Conservation (phyloP, 2,329 filamentous ascomycete species). For the Atkinsonella texensis region DNA sequence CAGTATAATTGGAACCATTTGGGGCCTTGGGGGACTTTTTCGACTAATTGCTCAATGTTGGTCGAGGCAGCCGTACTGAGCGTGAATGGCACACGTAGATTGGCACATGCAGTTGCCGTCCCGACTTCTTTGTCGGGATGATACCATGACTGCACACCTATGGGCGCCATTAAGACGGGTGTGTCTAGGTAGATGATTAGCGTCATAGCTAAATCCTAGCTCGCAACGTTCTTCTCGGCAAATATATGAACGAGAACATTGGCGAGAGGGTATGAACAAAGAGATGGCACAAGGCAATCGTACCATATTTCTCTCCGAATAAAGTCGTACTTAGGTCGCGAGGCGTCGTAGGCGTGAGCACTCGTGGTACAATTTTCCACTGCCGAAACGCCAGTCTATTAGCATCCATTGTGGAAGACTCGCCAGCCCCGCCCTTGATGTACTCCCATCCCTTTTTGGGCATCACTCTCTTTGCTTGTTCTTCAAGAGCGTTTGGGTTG, state of each 20-base stretch:
- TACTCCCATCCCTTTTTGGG: constrained; percentile 42
- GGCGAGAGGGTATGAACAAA: too few species aligned
- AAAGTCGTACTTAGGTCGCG: constrained; percentile 39
- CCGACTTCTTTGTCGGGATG: constrained; percentile 54
- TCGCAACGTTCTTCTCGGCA: background rate
- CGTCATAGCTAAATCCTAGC: background rate
- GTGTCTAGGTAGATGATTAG: constrained; percentile 5
- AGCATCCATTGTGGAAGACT: constrained; percentile 47
- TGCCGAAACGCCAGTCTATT: constrained; percentile 45
- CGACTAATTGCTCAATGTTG: constrained; percentile 54
- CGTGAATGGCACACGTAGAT: constrained; percentile 51
- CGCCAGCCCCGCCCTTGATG: constrained; percentile 49
- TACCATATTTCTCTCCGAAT: constrained; percentile 37
- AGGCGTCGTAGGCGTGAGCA: constrained; percentile 31
- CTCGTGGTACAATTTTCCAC: constrained; percentile 38
- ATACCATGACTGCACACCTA: constrained; percentile 58
- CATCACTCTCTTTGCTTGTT: constrained; percentile 38
- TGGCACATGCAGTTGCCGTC: constrained; percentile 48
- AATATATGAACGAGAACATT: too few species aligned
- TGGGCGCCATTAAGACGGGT: constrained; percentile 48
- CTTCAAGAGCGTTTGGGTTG: constrained; percentile 43
- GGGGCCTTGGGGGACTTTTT: constrained; percentile 41
- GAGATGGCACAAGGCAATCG: background rate
- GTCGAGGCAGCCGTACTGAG: constrained; percentile 52
- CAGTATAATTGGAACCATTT: constrained; percentile 70